These are phyloP conservation scores for Paraphaeosphaeria minitans DNA, from an alignment of 2,329 filamentous ascomycete genomes.

Conservation along the genomic window DNA sequence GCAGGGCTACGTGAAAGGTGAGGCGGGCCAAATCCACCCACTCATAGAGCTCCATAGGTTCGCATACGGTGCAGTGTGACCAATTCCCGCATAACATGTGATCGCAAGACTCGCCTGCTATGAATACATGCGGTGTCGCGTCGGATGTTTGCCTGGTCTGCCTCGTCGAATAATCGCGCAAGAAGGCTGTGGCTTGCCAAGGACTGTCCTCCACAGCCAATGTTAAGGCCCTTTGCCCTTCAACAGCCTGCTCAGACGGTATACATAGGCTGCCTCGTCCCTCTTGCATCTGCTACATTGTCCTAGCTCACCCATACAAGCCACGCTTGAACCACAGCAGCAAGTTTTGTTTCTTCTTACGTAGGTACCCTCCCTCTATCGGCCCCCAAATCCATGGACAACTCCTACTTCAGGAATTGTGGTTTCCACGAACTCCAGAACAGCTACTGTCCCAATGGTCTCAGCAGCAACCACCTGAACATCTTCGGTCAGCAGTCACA, in stretches of 20 bases:
- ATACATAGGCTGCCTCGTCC: conserved; percentile 17
- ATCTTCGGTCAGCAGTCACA: conserved; percentile 14
- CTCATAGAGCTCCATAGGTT: conserved; percentile 8
- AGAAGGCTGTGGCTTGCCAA: conserved; percentile 12
- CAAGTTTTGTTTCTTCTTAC: neutral
- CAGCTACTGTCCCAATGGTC: neutral
- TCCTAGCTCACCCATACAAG: neutral
- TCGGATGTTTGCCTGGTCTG: conserved; percentile 15
- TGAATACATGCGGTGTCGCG: conserved; percentile 10
- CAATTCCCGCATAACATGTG: conserved; percentile 16
- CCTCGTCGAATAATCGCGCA: conserved; percentile 20
- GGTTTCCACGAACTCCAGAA: conserved; percentile 9
- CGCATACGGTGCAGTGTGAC: conserved; percentile 8
- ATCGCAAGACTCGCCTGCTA: conserved; percentile 7
- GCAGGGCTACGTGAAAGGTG: conserved; percentile 16
- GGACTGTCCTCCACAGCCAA: conserved; percentile 13
- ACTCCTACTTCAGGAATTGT: conserved; percentile 8
- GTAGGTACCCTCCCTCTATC: neutral
- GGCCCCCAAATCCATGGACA: conserved; percentile 7
- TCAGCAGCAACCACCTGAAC: conserved; percentile 10
- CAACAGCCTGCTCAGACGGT: neutral
- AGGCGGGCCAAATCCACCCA: conserved; percentile 17
- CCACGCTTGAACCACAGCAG: neutral
- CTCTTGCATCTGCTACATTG: neutral
- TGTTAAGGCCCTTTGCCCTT: conserved; percentile 10